Base-by-base conservation (phyloP, 176 grass and related monocot genomes). In the Aegilops longissima region DNA sequence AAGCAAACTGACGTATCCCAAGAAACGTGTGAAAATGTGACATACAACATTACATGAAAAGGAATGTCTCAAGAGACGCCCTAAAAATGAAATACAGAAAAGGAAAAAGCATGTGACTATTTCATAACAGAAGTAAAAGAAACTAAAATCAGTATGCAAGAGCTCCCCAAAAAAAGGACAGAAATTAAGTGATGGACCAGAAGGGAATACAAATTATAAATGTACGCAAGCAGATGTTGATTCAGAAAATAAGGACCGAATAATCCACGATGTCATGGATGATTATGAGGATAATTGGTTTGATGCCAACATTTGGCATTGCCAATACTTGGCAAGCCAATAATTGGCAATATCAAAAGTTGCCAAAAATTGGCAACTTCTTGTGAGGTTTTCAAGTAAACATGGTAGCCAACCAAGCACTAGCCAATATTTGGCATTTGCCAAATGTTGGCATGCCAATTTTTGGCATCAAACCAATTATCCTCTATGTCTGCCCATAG, bases 1-100 rank as follows among this genome's bases (percentile, higher is more conserved):
- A 96, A 79, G 75, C 39, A 84, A 74, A 63, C 24, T 80, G 16
- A 11, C 35, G 2, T 75, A 58, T 61, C 42, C 21, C 61, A 78
- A 25, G 20, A 84, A 78, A 77, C 30, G 76, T 78, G 51, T 87
- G 40, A 80, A 70, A 70, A 51, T 51, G 47, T 77, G 20, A 61
- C 69, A 65, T 44, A 56, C 42, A 67, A 11, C 34, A 79, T 79
- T 56, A 52, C 70, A 85, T 9, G 70, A 59, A 76, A 59, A 81
- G 34, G 62, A 54, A 67, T 61, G 33, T 35, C 39, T 59, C 45
- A 56, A 71, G 42, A 67, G 33, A 82, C 23, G 10, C 39, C 44
- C 12, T 31, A 81, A 76, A 68, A 10, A 25, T 40, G 63, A 84
- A 38, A 13, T 75, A 83, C 20, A 83, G 5, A 58, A 47, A 83